Evolutionary conservation across 768 basidiomycete species (phyloP).

Genomic region (Leccinum subtestaceum): DNA sequence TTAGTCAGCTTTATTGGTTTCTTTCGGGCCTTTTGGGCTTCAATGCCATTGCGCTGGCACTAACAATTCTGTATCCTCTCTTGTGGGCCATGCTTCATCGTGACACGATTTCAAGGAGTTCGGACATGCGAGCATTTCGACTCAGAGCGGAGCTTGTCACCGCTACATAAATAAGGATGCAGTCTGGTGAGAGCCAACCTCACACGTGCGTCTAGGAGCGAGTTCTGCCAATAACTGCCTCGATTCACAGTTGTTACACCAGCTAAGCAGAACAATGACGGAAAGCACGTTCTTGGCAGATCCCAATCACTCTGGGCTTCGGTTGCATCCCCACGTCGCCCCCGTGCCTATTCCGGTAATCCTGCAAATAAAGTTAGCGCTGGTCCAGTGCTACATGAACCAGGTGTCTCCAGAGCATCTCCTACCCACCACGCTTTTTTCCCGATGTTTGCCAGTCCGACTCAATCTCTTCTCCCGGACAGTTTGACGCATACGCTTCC

Average conservation of each 20-base stretch:
- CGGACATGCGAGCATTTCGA: neutral
- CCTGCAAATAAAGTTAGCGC: too few species aligned
- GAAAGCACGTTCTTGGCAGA: neutral
- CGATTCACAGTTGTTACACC: neutral
- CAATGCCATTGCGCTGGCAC: neutral
- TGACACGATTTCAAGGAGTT: too few species aligned
- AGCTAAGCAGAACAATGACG: neutral
- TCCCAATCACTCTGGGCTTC: neutral
- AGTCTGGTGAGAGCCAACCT: neutral
- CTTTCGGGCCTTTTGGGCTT: neutral
- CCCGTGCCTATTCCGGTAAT: too few species aligned
- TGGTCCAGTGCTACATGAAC: neutral
- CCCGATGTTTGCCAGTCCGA: conserved; percentile 6
- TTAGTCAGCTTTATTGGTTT: neutral
- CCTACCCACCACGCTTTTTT: neutral
- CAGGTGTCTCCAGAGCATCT: neutral
- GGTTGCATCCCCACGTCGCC: too few species aligned
- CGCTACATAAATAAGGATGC: neutral
- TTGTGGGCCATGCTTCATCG: too few species aligned
- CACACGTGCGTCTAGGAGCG: neutral
- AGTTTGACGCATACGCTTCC: conserved; percentile 1
- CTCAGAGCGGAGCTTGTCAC: neutral
- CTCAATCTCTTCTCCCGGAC: conserved; percentile 1
- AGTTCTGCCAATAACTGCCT: neutral
- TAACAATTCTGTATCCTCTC: too few species aligned